Conservation (phyloP, 2,329 filamentous ascomycete genomes). For the Zasmidium angulare region DNA sequence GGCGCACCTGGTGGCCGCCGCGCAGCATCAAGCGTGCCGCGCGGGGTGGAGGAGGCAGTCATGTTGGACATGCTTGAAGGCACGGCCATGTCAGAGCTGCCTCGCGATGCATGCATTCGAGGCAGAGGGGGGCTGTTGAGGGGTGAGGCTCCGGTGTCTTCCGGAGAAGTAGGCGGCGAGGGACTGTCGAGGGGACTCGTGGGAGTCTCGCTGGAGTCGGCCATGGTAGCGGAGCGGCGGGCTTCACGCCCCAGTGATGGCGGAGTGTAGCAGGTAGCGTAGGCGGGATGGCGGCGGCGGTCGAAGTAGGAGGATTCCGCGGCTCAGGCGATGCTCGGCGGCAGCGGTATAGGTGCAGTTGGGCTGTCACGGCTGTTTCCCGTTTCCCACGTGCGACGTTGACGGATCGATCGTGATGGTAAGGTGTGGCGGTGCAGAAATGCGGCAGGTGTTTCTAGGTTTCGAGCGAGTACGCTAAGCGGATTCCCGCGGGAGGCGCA, state of each 20-base stretch:
- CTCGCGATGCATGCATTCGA: conserved; percentile 13
- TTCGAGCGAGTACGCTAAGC: background rate
- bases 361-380: too few relatives aligned
- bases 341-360: background rate
- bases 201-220: conserved; percentile 13
- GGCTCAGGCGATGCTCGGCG: too few relatives aligned
- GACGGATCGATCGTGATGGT: background rate
- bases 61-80: conserved; percentile 56
- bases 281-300: background rate
- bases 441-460: background rate
- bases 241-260: background rate
- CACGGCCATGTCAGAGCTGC: conserved; percentile 23
- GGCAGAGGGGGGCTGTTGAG: conserved; percentile 16
- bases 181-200: conserved; percentile 20
- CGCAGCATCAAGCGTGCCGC: conserved; percentile 72
- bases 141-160: conserved; percentile 20
- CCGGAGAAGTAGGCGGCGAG: conserved; percentile 30
- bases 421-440: background rate
- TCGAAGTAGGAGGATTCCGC: background rate
- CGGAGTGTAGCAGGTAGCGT: background rate
- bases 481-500: too few relatives aligned
- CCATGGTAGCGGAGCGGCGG: conserved; percentile 10
- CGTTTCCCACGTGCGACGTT: background rate
- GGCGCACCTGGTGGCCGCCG: conserved; percentile 52
- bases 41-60: conserved; percentile 79